Percentiles rank a stretch among this genome's conserved stretches.
Conservation (phyloP, 1,284 basidiomycete genomes). For the Malassezia cuniculi region DNA sequence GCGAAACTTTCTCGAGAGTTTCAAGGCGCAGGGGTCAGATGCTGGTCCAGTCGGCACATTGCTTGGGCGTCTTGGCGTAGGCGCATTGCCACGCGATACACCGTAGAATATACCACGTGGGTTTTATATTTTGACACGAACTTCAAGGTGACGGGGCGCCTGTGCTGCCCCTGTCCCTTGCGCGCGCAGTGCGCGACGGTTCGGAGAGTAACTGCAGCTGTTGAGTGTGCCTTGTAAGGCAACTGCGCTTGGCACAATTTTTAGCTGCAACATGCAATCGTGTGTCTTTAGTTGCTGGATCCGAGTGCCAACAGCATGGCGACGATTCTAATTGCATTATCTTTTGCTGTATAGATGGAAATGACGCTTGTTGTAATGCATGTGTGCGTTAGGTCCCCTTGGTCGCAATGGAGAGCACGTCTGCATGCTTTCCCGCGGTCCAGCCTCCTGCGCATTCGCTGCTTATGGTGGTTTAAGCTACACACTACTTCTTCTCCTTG, state of each 20-base stretch:
- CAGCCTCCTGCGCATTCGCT: no score
- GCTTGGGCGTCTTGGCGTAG: conserved; percentile 43
- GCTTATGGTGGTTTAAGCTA: neutral
- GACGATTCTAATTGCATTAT: neutral
- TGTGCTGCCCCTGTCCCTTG: conserved; percentile 12
- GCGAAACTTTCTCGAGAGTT: conserved; percentile 11
- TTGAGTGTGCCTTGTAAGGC: conserved; percentile 10
- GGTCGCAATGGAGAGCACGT: no score
- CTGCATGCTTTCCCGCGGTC: no score
- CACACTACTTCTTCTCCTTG: conserved; percentile 38
- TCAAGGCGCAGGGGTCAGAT: conserved; percentile 6
- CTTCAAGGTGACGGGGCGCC: conserved; percentile 15
- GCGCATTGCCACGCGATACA: conserved; percentile 27
- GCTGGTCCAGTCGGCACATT: conserved; percentile 37
- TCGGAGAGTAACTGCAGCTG: conserved; percentile 10
- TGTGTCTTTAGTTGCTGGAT: conserved; percentile 1
- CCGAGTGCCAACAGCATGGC: neutral
- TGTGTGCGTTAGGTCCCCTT: no score
- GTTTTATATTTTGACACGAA: neutral
- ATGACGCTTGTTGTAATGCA: no score
- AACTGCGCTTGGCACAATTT: neutral
- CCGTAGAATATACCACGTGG: conserved; percentile 28
- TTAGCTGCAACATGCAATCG: conserved; percentile 9
- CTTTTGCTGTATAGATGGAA: no score
- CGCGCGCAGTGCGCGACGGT: conserved; percentile 1